These are phyloP conservation scores for Hericium coralloides DNA, from an alignment of 768 basidiomycete species.

Conservation along the genomic window DNA sequence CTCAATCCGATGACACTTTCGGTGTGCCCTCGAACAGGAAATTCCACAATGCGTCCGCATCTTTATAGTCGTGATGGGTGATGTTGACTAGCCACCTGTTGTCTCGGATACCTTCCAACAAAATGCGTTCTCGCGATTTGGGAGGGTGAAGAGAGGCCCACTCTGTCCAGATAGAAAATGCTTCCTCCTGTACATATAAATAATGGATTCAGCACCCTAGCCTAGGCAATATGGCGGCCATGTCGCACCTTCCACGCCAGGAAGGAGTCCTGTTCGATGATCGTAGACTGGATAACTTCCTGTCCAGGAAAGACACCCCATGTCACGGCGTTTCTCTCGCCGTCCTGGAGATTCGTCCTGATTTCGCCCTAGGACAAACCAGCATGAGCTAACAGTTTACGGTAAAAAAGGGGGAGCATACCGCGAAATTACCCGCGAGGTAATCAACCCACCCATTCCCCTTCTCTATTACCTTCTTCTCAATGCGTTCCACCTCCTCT, in stretches of 20 bases:
- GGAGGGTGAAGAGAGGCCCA: constrained; percentile 89
- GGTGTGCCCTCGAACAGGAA: constrained; percentile 51
- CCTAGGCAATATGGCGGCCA: background rate
- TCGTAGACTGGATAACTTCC: constrained; percentile 92
- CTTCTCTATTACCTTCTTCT: constrained; percentile 41
- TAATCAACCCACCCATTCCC: constrained; percentile 69
- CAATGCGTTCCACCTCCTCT: constrained; percentile 49
- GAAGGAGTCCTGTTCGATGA: constrained; percentile 94
- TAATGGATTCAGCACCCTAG: background rate
- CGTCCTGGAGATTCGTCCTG: constrained; percentile 68
- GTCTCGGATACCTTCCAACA: constrained; percentile 66
- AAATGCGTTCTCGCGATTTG: constrained; percentile 53
- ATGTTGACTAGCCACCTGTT: constrained; percentile 87
- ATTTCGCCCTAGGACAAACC: constrained; percentile 52
- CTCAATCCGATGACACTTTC: background rate
- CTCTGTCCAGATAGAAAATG: constrained; percentile 91
- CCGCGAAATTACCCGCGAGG: constrained; percentile 76
- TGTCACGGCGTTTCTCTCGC: constrained; percentile 88
- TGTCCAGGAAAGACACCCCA: constrained; percentile 99
- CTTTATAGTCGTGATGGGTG: constrained; percentile 89
- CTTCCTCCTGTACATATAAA: constrained; percentile 63
- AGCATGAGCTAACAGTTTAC: too few species aligned
- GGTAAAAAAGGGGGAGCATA: too few species aligned
- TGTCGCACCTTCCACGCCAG: constrained; percentile 85
- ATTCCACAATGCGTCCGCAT: constrained; percentile 69